Base-by-base conservation (phyloP, 129 eudicot species). In the Pittosporum tobira region DNA sequence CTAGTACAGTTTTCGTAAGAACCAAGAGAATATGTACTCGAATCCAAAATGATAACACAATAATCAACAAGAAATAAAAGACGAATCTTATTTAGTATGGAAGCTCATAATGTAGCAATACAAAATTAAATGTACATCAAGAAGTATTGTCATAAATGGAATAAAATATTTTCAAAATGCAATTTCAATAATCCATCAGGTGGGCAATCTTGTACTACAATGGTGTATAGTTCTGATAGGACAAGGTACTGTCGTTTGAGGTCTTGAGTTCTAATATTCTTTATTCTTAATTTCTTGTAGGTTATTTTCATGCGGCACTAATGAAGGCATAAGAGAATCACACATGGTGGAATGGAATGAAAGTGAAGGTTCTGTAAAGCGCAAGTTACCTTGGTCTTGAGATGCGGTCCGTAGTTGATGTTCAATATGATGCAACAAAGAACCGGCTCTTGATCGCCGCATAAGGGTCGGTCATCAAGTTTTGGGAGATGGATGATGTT, bases 291-390 rank as follows among this genome's bases (percentile, higher is more conserved):
- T 31, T 50, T 24, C 22, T 18, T 53, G 61, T 47, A 83, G 96
- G 73, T 64, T 87, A 26, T 87, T 87, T 54, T 77, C 94, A 15
- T 69, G 85, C 51, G 96, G 88, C 7, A 71, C 85, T 25, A 77
- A 49, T 61, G 68, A 77, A 60, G 83, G 77, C 1, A n/a, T n/a
- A n/a, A 70, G 85, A 42, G 88, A 64, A 38, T 67, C 94, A 21
- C 61, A 69, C 71, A 66, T 87, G 44, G 78, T 80, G 20, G 96
- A 87, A 61, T 83, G 88, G 96, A 77, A 67, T 22, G 94, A 80
- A 57, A 75, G 66, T 62, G 88, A 80, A 70, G 94, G 85, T 19
- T 50, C 71, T 24, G 77, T 83, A 22, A 83, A 80, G 64, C 69
- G 76, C n/a, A 65, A 24, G 67, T 18, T 87, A 83, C 54, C 42